phyloP scores from a whole-genome alignment of 2,329 filamentous ascomycete species.

The Monosporascus sp. region DNA sequence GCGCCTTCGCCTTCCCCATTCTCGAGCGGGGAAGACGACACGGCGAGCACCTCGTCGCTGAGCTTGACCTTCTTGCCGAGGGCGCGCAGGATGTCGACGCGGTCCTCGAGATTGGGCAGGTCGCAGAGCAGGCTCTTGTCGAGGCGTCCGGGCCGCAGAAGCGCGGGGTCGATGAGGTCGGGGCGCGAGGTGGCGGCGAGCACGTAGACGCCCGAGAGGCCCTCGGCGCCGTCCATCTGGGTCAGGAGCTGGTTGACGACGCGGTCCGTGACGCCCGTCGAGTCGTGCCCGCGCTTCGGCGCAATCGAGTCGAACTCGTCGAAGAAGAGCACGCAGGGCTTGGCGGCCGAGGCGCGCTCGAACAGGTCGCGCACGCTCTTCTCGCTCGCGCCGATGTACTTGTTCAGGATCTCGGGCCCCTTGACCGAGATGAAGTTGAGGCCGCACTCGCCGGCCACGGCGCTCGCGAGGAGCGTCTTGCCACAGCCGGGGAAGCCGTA shows the following conservation, averaged over 20 bases:
- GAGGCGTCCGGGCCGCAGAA: slow-evolving; percentile 83
- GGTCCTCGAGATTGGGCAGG: slow-evolving; percentile 73
- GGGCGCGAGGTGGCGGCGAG: slow-evolving; percentile 90
- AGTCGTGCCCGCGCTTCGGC: slow-evolving; percentile 93
- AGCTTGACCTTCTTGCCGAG: slow-evolving; percentile 79
- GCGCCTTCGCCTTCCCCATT: not conserved
- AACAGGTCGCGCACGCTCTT: slow-evolving; percentile 95
- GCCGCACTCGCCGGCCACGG: slow-evolving; percentile 95
- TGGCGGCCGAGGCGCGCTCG: slow-evolving; percentile 82
- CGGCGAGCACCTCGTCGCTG: slow-evolving; percentile 49
- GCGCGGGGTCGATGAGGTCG: slow-evolving; percentile 89
- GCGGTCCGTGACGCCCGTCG: slow-evolving; percentile 94
- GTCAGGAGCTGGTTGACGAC: slow-evolving; percentile 98
- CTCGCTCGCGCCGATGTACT: slow-evolving; percentile 96
- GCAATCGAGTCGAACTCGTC: slow-evolving; percentile 98
- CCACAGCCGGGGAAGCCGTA: slow-evolving; percentile 96
- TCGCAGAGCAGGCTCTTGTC: slow-evolving; percentile 93
- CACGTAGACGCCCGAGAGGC: slow-evolving; percentile 90
- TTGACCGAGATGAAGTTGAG: slow-evolving; percentile 99
- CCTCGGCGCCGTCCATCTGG: slow-evolving; percentile 98
- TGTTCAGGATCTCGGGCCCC: slow-evolving; percentile 96
- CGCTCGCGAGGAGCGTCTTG: slow-evolving; percentile 91
- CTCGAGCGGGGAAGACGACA: slow-evolving; percentile 32
- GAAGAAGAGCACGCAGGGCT: slow-evolving; percentile 94
- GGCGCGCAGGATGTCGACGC: slow-evolving; percentile 81